phyloP scores from a whole-genome alignment of 495 filamentous ascomycete species.

The Aspergillus nanangensis region DNA sequence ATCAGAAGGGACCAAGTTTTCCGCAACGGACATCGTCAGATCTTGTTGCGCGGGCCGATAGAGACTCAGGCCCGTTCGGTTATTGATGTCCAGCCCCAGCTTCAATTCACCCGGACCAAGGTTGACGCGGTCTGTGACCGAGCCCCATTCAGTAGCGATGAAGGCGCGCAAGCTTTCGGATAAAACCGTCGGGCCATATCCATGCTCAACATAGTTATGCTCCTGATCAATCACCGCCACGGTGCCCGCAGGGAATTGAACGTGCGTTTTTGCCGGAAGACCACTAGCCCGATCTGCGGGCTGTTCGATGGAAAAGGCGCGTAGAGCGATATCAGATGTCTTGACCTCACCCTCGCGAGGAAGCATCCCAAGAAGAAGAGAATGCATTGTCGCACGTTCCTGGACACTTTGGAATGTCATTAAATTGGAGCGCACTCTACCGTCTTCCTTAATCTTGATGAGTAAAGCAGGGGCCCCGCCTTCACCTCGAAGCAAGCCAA shows the following conservation, averaged over 20 bases:
- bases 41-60: constrained; percentile 63
- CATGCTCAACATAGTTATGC: constrained; percentile 33
- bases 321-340: constrained; percentile 56
- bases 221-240: constrained; percentile 53
- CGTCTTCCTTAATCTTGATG: constrained; percentile 65
- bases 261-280: constrained; percentile 24
- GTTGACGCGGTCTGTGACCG: constrained; percentile 70
- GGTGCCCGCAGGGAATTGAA: constrained; percentile 38
- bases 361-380: constrained; percentile 62
- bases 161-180: constrained; percentile 68
- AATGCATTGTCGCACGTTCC: constrained; percentile 62
- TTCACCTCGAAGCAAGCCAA: constrained; percentile 65
- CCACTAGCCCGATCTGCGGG: constrained; percentile 28
- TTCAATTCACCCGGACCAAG: constrained; percentile 71
- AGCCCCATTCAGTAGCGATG: constrained; percentile 61
- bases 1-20: constrained; percentile 56
- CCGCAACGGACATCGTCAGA: constrained; percentile 62
- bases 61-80: constrained; percentile 56
- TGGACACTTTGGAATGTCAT: constrained; percentile 68
- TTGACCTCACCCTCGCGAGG: constrained; percentile 56
- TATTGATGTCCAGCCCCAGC: constrained; percentile 54
- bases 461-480: constrained; percentile 62
- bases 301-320: constrained; percentile 59
- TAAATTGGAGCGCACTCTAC: constrained; percentile 59
- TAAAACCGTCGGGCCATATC: constrained; percentile 53